phyloP scores from a whole-genome alignment of 176 grass and related monocot genomes.

The Bromus sterilis region DNA sequence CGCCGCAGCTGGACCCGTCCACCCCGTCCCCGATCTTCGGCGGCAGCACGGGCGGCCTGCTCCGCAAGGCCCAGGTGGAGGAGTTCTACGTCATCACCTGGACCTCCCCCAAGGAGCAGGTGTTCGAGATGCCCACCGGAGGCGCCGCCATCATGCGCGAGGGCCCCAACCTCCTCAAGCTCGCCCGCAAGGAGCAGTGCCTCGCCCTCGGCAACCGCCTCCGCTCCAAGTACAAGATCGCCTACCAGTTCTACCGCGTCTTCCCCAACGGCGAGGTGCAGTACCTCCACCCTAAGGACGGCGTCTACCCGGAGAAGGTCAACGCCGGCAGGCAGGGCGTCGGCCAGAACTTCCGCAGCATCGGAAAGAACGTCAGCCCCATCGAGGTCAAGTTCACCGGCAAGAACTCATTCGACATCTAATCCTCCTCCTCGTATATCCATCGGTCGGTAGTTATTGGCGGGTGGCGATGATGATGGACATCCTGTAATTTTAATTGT shows the following conservation, averaged over 20 bases:
- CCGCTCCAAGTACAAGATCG: constrained; percentile 97
- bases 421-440: background rate
- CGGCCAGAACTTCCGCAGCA: constrained; percentile 58
- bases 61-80: constrained; percentile 97
- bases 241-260: constrained; percentile 99
- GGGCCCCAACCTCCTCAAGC: constrained; percentile 92
- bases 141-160: constrained; percentile 95
- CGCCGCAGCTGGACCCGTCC: constrained; percentile 91
- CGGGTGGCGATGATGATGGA: background rate
- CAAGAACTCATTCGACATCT: constrained; percentile 79
- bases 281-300: constrained; percentile 99
- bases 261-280: constrained; percentile 99
- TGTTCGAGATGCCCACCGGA: constrained; percentile 95
- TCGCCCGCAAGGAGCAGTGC: constrained; percentile 96
- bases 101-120: constrained; percentile 95
- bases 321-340: constrained; percentile 88
- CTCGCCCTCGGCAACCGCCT: constrained; percentile 77
- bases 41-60: constrained; percentile 92
- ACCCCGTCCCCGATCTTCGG: constrained; percentile 92
- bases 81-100: constrained; percentile 99
- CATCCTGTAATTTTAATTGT: constrained; percentile 29
- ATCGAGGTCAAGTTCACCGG: constrained; percentile 99
- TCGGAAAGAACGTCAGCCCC: constrained; percentile 90
- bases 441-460: background rate
- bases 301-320: constrained; percentile 99